phyloP scores from a whole-genome alignment of 2,329 filamentous ascomycete genomes.

The Zalaria sp. region DNA sequence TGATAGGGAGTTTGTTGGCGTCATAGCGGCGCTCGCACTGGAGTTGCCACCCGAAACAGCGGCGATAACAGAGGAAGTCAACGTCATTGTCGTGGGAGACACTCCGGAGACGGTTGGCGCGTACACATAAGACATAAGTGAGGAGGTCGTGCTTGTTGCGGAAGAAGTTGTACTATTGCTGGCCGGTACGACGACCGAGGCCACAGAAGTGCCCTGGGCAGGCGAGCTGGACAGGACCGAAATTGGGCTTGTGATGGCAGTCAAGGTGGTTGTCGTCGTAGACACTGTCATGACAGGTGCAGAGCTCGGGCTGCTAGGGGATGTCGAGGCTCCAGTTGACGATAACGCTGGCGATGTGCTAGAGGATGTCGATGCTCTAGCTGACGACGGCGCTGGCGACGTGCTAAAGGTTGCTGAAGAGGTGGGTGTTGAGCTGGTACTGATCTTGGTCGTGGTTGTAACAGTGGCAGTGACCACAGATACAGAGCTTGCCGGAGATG shows the following conservation, averaged over 20 bases:
- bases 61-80: neutral
- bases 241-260: neutral
- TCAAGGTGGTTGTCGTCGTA: neutral
- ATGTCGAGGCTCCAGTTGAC: slow-evolving; percentile 3
- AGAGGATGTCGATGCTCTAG: slow-evolving; percentile 3
- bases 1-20: neutral
- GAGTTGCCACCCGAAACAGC: neutral
- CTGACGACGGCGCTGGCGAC: neutral
- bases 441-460: slow-evolving; percentile 2
- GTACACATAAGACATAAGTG: neutral
- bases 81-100: neutral
- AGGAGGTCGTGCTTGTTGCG: neutral
- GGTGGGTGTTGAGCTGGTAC: neutral
- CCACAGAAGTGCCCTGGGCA: neutral
- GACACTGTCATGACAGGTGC: neutral
- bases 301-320: neutral
- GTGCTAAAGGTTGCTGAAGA: slow-evolving; percentile 2
- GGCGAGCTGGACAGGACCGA: neutral
- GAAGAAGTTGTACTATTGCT: too few relatives aligned
- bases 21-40: neutral
- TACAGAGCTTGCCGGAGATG: neutral
- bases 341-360: slow-evolving; percentile 1
- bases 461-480: slow-evolving; percentile 1
- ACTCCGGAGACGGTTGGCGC: neutral
- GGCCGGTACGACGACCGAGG: too few relatives aligned